Percentiles rank a stretch among this genome's conserved stretches.
Evolutionary conservation across 345 rosid species (phyloP).

Genomic region (Microthlaspi erraticum): DNA sequence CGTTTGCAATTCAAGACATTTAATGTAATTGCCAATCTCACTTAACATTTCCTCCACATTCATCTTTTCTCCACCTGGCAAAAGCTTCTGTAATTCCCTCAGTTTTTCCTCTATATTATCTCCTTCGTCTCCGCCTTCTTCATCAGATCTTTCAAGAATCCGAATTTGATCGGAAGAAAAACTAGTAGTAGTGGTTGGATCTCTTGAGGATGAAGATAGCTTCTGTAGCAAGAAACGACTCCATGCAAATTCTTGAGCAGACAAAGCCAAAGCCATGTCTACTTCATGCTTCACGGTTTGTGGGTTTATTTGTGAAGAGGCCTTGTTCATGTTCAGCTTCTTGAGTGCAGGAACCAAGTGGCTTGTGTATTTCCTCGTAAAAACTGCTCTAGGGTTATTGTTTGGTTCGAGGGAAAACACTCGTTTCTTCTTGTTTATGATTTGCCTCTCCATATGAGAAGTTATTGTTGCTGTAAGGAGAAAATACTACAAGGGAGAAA

Average conservation of each 20-base stretch:
- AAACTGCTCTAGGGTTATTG: slow-evolving; percentile 30
- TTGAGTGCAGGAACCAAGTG: slow-evolving; percentile 49
- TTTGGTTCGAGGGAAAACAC: slow-evolving; percentile 46
- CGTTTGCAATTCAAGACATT: slow-evolving; percentile 55
- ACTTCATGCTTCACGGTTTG: slow-evolving; percentile 51
- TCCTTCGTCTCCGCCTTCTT: slow-evolving; percentile 37
- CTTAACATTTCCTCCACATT: slow-evolving; percentile 48
- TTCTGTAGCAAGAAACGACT: slow-evolving; percentile 49
- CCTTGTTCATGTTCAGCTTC: slow-evolving; percentile 43
- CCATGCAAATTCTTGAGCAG: slow-evolving; percentile 56
- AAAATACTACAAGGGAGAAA: slow-evolving; percentile 38
- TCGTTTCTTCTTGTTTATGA: slow-evolving; percentile 43
- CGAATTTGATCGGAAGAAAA: slow-evolving; percentile 15
- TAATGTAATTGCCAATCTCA: slow-evolving; percentile 52
- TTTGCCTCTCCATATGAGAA: slow-evolving; percentile 47
- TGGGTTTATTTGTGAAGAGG: slow-evolving; percentile 24
- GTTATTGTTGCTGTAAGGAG: slow-evolving; percentile 12
- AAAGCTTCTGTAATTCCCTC: slow-evolving; percentile 40
- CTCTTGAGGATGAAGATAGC: slow-evolving; percentile 35
- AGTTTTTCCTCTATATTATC: slow-evolving; percentile 33
- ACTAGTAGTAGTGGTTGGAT: slow-evolving; percentile 20
- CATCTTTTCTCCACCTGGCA: slow-evolving; percentile 55
- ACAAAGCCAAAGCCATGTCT: slow-evolving; percentile 55
- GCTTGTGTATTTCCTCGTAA: slow-evolving; percentile 47
- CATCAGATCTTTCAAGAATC: neutral